Evolutionary conservation across 1,284 basidiomycete species (phyloP).

Genomic region (Leccinum subatratum): DNA sequence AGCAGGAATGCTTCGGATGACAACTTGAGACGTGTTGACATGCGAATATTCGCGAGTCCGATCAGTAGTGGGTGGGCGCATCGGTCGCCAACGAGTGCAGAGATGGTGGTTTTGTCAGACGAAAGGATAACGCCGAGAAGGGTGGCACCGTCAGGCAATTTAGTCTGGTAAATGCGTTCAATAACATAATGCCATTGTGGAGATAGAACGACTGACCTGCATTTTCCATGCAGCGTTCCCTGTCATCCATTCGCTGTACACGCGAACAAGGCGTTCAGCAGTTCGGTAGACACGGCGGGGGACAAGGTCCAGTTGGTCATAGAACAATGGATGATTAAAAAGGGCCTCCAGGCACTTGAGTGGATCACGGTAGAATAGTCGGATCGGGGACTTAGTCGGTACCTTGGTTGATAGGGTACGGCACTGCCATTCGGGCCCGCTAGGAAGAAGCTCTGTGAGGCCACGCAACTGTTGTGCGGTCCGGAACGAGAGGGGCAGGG

Average conservation of each 20-base stretch:
- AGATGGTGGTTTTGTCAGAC: neutral
- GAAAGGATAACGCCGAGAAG: neutral
- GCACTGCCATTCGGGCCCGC: too few species aligned
- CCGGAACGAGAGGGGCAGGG: neutral
- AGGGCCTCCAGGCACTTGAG: neutral
- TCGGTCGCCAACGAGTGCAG: neutral
- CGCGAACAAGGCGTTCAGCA: too few species aligned
- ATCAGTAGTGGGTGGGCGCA: neutral
- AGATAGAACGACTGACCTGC: neutral
- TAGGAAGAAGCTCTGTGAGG: neutral
- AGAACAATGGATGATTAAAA: neutral
- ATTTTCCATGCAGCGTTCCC: neutral
- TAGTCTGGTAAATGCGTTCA: neutral
- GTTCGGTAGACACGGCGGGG: too few species aligned
- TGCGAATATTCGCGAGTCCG: neutral
- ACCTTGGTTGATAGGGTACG: neutral
- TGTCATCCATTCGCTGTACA: too few species aligned
- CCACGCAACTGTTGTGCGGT: neutral
- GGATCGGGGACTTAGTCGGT: neutral
- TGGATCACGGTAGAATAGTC: neutral
- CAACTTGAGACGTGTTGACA: neutral
- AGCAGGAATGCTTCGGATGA: conserved; percentile 5
- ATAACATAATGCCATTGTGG: neutral
- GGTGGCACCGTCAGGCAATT: neutral
- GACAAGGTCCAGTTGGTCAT: neutral